Evolutionary conservation across 106 monocot genomes (phyloP).

Genomic region (Apostasia ramifera): DNA sequence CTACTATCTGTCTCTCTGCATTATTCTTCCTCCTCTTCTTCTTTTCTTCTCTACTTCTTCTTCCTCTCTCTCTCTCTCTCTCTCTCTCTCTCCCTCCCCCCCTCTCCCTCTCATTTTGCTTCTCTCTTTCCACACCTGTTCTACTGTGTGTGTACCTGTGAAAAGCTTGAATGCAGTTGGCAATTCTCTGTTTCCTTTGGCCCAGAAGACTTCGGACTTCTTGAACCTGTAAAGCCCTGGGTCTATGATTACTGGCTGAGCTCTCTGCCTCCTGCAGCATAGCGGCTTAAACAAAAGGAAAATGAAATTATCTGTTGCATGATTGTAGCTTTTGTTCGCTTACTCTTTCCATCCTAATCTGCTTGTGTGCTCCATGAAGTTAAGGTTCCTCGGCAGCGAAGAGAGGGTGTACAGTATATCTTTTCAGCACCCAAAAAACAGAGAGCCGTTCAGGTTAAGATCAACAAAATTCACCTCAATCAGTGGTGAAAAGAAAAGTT

Average conservation of each 20-base stretch:
- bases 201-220: conserved; percentile 14
- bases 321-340: not conserved
- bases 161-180: conserved; percentile 20
- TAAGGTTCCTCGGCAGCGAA: conserved; percentile 3
- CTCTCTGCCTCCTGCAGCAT: conserved; percentile 7
- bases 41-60: too few relatives aligned
- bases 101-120: too few relatives aligned
- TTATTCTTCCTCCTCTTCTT: too few relatives aligned
- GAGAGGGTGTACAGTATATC: conserved; percentile 7
- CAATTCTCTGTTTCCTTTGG: conserved; percentile 1
- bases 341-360: conserved; percentile 12
- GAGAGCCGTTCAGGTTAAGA: not conserved
- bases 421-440: not conserved
- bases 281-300: not conserved
- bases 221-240: conserved; percentile 18
- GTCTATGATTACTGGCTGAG: conserved; percentile 18
- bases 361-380: conserved; percentile 13
- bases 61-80: too few relatives aligned
- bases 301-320: not conserved
- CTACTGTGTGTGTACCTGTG: conserved; percentile 7
- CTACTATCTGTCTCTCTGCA: too few relatives aligned
- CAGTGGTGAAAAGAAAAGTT: too few relatives aligned
- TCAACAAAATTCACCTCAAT: not conserved
- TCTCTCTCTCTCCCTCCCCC: too few relatives aligned
- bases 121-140: too few relatives aligned